Percentiles rank a stretch among this genome's conserved stretches.
phyloP scores from a whole-genome alignment of 257 asterid genomes.

The Eucommia ulmoides region DNA sequence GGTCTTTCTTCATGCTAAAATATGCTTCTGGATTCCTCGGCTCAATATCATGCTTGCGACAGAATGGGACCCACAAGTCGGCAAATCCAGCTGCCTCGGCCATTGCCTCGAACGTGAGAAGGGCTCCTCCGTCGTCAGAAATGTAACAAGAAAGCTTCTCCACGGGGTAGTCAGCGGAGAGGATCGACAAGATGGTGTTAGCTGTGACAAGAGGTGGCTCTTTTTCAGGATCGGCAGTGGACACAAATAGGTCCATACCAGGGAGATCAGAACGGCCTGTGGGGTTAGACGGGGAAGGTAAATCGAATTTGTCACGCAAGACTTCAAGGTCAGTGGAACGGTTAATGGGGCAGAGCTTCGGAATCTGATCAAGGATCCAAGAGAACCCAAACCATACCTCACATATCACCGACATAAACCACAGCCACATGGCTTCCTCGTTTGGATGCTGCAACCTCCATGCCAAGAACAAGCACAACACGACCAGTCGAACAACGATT shows the following conservation, averaged over 20 bases:
- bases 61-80: slow-evolving; percentile 32
- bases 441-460: slow-evolving; percentile 31
- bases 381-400: slow-evolving; percentile 34
- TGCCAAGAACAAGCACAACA: slow-evolving; percentile 17
- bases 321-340: slow-evolving; percentile 24
- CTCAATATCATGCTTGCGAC: slow-evolving; percentile 27
- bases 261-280: slow-evolving; percentile 26
- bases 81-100: slow-evolving; percentile 37
- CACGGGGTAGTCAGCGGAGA: slow-evolving; percentile 31
- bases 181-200: slow-evolving; percentile 29
- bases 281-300: slow-evolving; percentile 24
- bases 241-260: slow-evolving; percentile 26
- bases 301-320: slow-evolving; percentile 23
- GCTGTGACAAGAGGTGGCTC: slow-evolving; percentile 31
- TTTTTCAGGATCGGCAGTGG: slow-evolving; percentile 35
- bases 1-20: slow-evolving; percentile 23
- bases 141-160: slow-evolving; percentile 28
- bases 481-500: slow-evolving; percentile 19
- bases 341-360: slow-evolving; percentile 21
- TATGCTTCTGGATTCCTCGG: slow-evolving; percentile 33
- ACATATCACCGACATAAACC: slow-evolving; percentile 28
- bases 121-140: slow-evolving; percentile 36
- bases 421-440: slow-evolving; percentile 22
- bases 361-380: slow-evolving; percentile 29
- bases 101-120: slow-evolving; percentile 37